phyloP scores from a whole-genome alignment of 2,329 filamentous ascomycete genomes.

The Trichoderma endophyticum region DNA sequence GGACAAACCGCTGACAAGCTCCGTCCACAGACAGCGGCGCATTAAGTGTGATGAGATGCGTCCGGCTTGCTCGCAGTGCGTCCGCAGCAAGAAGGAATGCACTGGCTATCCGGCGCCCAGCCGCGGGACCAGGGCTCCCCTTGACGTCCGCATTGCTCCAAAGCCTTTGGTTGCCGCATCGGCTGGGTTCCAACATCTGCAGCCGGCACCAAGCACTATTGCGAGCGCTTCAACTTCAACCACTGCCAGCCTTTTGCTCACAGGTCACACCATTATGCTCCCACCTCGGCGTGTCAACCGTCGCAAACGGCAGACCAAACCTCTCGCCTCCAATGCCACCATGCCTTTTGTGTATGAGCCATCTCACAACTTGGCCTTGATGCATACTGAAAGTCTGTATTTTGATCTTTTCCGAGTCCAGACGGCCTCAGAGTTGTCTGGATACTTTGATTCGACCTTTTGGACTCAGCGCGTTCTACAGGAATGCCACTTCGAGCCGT shows the following conservation, averaged over 20 bases:
- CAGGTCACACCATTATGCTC: constrained; percentile 24
- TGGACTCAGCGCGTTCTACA: constrained; percentile 62
- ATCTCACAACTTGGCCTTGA: constrained; percentile 44
- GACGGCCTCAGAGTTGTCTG: constrained; percentile 61
- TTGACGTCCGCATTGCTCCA: constrained; percentile 50
- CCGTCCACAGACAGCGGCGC: constrained; percentile 49
- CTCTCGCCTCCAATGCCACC: constrained; percentile 9
- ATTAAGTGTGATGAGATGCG: constrained; percentile 66
- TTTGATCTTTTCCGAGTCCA: constrained; percentile 61
- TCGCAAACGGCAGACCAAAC: constrained; percentile 15
- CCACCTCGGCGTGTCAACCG: constrained; percentile 33
- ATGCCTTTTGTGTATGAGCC: constrained; percentile 42
- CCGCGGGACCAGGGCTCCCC: constrained; percentile 44
- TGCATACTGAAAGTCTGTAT: constrained; percentile 53
- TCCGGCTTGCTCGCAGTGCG: constrained; percentile 58
- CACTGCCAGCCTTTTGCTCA: constrained; percentile 17
- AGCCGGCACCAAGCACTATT: background rate
- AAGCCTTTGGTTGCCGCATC: constrained; percentile 34
- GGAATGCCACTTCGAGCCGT: constrained; percentile 59
- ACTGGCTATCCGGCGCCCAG: constrained; percentile 60
- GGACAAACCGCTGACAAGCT: background rate
- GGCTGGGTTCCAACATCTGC: background rate
- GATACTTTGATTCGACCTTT: constrained; percentile 64
- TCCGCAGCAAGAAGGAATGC: constrained; percentile 56
- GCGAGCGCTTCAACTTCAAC: constrained; percentile 23